Percentiles rank a stretch among this genome's conserved stretches.
phyloP scores from a whole-genome alignment of 106 monocot genomes.

The Allium cepa region DNA sequence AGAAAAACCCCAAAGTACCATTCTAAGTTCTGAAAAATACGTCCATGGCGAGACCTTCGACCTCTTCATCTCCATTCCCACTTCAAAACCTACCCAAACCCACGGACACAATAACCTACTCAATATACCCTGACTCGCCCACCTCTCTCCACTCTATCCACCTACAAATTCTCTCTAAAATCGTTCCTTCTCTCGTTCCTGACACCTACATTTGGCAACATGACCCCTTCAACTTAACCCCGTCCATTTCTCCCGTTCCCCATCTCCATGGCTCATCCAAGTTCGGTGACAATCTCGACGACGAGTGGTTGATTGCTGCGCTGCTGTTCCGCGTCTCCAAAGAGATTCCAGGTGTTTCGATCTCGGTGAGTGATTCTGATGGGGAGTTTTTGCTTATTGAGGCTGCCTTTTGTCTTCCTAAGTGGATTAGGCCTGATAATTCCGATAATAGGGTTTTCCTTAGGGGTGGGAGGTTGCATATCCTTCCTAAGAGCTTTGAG shows the following conservation, averaged over 20 bases:
- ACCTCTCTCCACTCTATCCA: conserved; percentile 25
- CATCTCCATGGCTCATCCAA: conserved; percentile 72
- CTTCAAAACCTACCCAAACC: conserved; percentile 14
- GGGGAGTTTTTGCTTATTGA: conserved; percentile 97
- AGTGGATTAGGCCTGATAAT: conserved; percentile 65
- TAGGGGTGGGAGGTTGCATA: conserved; percentile 56
- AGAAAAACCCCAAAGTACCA: too few relatives aligned
- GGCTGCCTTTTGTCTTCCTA: conserved; percentile 70
- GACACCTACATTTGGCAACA: conserved; percentile 72
- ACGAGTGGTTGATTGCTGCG: conserved; percentile 88
- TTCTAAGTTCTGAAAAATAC: too few relatives aligned
- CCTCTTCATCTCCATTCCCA: conserved; percentile 12
- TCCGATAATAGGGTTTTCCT: conserved; percentile 69
- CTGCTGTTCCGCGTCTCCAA: conserved; percentile 55
- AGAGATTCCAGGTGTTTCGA: conserved; percentile 34
- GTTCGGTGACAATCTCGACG: conserved; percentile 82
- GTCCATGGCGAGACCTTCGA: neutral
- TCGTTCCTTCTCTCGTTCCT: conserved; percentile 25
- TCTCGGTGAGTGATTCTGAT: conserved; percentile 75
- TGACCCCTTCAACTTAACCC: conserved; percentile 27
- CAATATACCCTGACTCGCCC: conserved; percentile 27
- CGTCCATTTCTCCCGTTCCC: conserved; percentile 31
- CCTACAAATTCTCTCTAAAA: conserved; percentile 20
- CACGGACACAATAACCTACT: conserved; percentile 44
- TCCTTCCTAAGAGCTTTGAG: conserved; percentile 31